Evolutionary conservation across 2,329 filamentous ascomycete species (phyloP), one percentile per base, ranked within the genome.

Genomic region (Aspergillus melleus): DNA sequence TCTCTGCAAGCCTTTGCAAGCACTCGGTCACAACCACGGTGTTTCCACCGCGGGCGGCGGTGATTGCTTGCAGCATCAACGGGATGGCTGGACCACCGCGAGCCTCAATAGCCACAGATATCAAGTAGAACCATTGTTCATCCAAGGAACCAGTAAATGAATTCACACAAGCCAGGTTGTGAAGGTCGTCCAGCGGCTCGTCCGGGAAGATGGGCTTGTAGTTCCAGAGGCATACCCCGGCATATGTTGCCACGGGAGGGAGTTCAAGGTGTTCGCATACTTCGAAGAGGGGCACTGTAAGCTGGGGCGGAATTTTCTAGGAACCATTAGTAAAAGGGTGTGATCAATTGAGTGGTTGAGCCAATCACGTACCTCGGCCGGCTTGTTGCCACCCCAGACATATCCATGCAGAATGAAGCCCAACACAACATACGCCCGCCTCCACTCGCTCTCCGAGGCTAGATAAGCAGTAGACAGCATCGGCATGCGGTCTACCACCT

Each of bases 71-170:
- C 47, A 99, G 82, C 91, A 97, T 96, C 60, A 96, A 80, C 0
- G 92, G 88, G 55, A 99, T 88, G 59, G 93, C 90, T 3, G 92
- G 90, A 0, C 89, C 95, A 26, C 92, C 94, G 58, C 92, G 89
- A 57, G 93, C 92, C 78, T 99, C 95, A 64, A 99, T 97, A 63
- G 94, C 95, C 3, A 97, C 91, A 0, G 92, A 97, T 55, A 98
- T 87, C 12, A 99, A 83, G 74, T 98, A 99, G 74, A 99, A 99
- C 95, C 95, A 99, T 63, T 95, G 96, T 79, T 99, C 95, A 73
- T 99, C 95, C 57, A 96, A 82, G 8, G 92, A 93, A 54, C 95
- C 95, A 16, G 95, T 98, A 72, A 97, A 96, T 16, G 95, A 97
- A 70, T 88, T 87, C 61, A 98, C 83, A 2, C 91, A 95, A 46